Percentiles rank a stretch among this genome's conserved stretches.
Conservation (phyloP, 1,284 basidiomycete genomes). For the Leccinum olivaceoglutinosum region DNA sequence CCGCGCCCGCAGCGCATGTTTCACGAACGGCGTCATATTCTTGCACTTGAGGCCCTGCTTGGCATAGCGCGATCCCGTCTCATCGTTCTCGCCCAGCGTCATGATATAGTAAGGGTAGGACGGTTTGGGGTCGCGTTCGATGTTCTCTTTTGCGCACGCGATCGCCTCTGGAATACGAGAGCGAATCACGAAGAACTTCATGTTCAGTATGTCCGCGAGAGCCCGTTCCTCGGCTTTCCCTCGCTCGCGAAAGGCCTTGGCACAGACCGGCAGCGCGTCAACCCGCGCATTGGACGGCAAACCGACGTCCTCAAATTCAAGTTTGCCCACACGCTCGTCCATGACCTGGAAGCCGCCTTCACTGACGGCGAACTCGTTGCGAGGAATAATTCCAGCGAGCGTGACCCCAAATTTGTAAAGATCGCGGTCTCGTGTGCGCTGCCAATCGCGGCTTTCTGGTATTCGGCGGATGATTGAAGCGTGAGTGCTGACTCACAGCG, state of each 20-base stretch:
- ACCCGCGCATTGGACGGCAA: conserved; percentile 43
- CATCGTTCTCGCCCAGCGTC: conserved; percentile 35
- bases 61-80: conserved; percentile 31
- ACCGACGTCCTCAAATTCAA: conserved; percentile 37
- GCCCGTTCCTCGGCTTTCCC: conserved; percentile 27
- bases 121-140: conserved; percentile 45
- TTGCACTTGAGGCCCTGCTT: conserved; percentile 54
- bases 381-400: conserved; percentile 42
- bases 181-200: conserved; percentile 47
- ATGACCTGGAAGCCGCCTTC: conserved; percentile 45
- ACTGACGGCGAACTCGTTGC: conserved; percentile 51
- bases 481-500: conserved; percentile 43
- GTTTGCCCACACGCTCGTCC: conserved; percentile 33
- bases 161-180: conserved; percentile 39
- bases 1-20: conserved; percentile 50
- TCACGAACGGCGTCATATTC: conserved; percentile 40
- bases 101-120: conserved; percentile 54
- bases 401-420: conserved; percentile 44
- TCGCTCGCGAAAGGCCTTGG: conserved; percentile 41
- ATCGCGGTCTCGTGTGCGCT: conserved; percentile 36
- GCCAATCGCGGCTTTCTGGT: conserved; percentile 33
- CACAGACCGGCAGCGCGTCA: conserved; percentile 49
- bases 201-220: conserved; percentile 48
- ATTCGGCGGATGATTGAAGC: conserved; percentile 35
- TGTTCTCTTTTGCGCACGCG: conserved; percentile 32